phyloP scores from a whole-genome alignment of 192 early-diverging fungal genomes.

The Thoreauomyces humboldtii region DNA sequence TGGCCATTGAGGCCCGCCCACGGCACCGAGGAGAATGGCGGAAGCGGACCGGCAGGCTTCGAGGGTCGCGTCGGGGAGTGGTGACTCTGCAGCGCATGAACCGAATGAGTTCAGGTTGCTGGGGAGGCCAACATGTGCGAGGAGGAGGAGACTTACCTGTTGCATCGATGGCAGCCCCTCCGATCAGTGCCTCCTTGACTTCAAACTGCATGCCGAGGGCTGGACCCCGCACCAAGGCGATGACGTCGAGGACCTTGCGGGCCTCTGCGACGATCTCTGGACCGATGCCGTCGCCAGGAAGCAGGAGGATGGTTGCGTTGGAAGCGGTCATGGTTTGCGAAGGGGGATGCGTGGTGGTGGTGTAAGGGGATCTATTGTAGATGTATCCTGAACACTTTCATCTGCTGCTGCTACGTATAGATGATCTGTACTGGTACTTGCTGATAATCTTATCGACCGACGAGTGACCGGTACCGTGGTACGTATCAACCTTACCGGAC shows the following conservation, averaged over 20 bases:
- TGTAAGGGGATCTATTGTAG: no score
- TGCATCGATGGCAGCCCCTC: constrained; percentile 88
- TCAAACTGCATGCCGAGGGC: constrained; percentile 68
- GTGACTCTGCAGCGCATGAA: constrained; percentile 40
- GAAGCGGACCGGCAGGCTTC: constrained; percentile 76
- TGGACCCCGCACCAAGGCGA: constrained; percentile 62
- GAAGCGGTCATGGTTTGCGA: constrained; percentile 8
- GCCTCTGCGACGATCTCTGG: constrained; percentile 94
- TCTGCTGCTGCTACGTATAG: no score
- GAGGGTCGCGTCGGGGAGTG: constrained; percentile 82
- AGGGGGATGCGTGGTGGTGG: no score
- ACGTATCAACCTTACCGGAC: no score
- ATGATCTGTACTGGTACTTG: no score
- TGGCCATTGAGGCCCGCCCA: constrained; percentile 97
- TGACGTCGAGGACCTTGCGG: constrained; percentile 79
- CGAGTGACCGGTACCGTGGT: no score
- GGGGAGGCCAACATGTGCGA: not conserved
- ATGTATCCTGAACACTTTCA: no score
- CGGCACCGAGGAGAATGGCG: constrained; percentile 95
- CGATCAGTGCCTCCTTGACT: constrained; percentile 81
- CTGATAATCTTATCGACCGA: no score
- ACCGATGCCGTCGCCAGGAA: constrained; percentile 91
- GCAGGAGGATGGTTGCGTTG: constrained; percentile 18
- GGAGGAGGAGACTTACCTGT: constrained; percentile 51
- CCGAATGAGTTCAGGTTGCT: not conserved